phyloP scores from a whole-genome alignment of 306 rosid genomes.

The Astragalus glycyphyllos region DNA sequence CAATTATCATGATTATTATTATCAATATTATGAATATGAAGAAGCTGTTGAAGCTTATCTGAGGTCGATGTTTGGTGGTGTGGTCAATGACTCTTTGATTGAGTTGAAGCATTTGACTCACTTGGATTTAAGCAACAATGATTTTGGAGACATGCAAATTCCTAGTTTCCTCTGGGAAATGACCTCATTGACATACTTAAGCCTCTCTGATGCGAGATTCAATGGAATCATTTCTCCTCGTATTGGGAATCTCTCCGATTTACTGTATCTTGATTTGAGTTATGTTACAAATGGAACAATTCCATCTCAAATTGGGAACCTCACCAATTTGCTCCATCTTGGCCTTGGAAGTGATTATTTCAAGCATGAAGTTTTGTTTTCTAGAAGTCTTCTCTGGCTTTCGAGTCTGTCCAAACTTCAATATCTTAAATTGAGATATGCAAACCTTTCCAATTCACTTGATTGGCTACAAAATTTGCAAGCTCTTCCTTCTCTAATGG shows the following conservation, averaged over 20 bases:
- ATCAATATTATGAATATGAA: too few species aligned
- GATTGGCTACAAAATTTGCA: too few species aligned
- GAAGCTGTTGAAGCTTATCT: neutral
- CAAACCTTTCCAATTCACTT: too few species aligned
- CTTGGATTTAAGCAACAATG: constrained; percentile 16
- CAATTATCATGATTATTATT: too few species aligned
- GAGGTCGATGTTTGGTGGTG: constrained; percentile 6
- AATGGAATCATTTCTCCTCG: neutral
- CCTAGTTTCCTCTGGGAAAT: constrained; percentile 2
- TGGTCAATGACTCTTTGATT: neutral
- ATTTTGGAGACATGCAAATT: constrained; percentile 9
- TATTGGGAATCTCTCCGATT: too few species aligned
- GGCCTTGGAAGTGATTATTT: neutral
- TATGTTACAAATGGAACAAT: too few species aligned
- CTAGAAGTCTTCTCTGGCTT: constrained; percentile 24
- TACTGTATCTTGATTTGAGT: too few species aligned
- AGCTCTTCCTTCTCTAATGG: too few species aligned
- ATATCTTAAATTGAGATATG: neutral
- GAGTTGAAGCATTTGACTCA: constrained; percentile 29
- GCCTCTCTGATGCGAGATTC: neutral
- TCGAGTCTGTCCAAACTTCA: constrained; percentile 1
- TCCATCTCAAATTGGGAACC: constrained; percentile 20
- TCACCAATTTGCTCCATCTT: constrained; percentile 7
- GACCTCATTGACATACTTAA: constrained; percentile 13
- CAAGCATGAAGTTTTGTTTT: too few species aligned